Evolutionary conservation across 2,329 filamentous ascomycete species (phyloP).

Genomic region (Pseudogymnoascus sp.): DNA sequence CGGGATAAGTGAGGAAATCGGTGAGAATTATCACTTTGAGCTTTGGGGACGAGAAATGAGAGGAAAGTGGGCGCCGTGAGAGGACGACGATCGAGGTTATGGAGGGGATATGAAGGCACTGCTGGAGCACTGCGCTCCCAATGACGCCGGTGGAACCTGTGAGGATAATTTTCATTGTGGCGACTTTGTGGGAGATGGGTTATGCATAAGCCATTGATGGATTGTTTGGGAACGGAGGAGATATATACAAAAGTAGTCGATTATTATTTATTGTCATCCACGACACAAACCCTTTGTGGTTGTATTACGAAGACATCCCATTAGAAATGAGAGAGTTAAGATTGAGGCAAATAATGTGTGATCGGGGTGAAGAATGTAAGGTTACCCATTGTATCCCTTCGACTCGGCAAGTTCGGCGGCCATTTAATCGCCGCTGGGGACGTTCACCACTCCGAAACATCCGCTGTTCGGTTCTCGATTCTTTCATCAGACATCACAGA

Average conservation of each 20-base stretch:
- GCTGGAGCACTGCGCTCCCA: conserved; percentile 45
- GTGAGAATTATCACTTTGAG: conserved; percentile 41
- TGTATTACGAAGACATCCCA: neutral
- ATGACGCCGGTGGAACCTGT: conserved; percentile 52
- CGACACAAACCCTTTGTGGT: neutral
- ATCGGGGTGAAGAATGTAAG: neutral
- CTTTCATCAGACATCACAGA: neutral
- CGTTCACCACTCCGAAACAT: neutral
- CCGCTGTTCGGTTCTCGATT: neutral
- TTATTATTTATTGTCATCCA: neutral
- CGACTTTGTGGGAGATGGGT: neutral
- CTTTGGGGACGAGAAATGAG: conserved; percentile 40
- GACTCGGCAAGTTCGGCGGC: neutral
- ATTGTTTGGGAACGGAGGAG: neutral
- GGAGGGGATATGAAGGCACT: conserved; percentile 41
- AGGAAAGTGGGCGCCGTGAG: conserved; percentile 40
- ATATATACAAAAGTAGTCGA: neutral
- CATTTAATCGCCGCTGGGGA: neutral
- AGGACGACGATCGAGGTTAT: conserved; percentile 47
- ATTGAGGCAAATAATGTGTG: neutral
- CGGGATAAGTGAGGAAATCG: conserved; percentile 45
- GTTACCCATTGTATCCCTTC: neutral
- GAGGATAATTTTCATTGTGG: conserved; percentile 51
- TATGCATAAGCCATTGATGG: neutral
- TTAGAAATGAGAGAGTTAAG: neutral